Evolutionary conservation across 2,329 filamentous ascomycete species (phyloP).

Genomic region (Pseudogymnoascus sp.): DNA sequence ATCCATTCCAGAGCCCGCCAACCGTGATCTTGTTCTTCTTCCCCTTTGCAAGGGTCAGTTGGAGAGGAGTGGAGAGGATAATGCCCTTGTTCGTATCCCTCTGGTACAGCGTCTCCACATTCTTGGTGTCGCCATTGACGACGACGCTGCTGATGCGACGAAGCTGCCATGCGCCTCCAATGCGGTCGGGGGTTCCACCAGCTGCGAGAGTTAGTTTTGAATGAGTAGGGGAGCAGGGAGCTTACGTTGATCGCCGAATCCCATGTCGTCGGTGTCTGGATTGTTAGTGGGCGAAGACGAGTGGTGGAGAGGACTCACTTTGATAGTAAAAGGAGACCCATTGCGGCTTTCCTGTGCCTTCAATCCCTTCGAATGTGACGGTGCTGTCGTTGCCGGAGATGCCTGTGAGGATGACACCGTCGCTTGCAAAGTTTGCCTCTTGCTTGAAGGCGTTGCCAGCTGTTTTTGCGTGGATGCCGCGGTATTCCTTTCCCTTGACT

Average conservation of each 20-base stretch:
- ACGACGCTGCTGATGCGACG: slow-evolving; percentile 53
- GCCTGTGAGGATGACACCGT: slow-evolving; percentile 41
- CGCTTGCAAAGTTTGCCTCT: slow-evolving; percentile 48
- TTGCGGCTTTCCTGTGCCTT: slow-evolving; percentile 44
- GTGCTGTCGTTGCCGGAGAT: slow-evolving; percentile 50
- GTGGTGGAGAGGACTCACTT: slow-evolving; percentile 24
- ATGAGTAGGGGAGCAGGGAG: background rate
- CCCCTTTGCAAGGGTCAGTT: slow-evolving; percentile 46
- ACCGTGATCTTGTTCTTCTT: slow-evolving; percentile 47
- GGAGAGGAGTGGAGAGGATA: slow-evolving; percentile 49
- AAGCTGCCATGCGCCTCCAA: slow-evolving; percentile 52
- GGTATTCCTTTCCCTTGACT: slow-evolving; percentile 42
- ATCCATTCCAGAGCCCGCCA: slow-evolving; percentile 49
- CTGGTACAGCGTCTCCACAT: slow-evolving; percentile 44
- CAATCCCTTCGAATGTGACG: slow-evolving; percentile 42
- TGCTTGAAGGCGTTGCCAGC: slow-evolving; percentile 45
- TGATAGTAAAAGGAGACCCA: slow-evolving; percentile 54
- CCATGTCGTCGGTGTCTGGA: slow-evolving; percentile 50
- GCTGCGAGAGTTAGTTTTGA: slow-evolving; percentile 23
- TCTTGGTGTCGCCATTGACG: slow-evolving; percentile 45
- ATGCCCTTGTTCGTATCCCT: slow-evolving; percentile 54
- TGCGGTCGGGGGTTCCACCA: slow-evolving; percentile 50
- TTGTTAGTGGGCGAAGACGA: background rate
- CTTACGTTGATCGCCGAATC: slow-evolving; percentile 38
- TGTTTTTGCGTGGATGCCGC: slow-evolving; percentile 37